These are phyloP conservation scores for Hypoxylon crocopeplum DNA, from an alignment of 495 filamentous ascomycete species.

Conservation along the genomic window DNA sequence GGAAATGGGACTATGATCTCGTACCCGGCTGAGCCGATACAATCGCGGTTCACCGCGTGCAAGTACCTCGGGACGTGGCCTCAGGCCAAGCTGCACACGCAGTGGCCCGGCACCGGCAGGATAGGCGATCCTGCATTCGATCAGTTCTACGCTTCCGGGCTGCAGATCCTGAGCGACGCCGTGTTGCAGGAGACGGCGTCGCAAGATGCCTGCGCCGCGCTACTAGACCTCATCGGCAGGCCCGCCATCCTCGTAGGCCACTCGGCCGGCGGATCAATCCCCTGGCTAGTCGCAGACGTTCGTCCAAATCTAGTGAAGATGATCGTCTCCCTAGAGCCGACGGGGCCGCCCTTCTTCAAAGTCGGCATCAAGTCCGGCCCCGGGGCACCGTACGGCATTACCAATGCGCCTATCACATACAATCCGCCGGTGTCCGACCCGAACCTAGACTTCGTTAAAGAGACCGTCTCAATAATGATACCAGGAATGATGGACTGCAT, in stretches of 20 bases:
- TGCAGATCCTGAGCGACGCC: conserved; percentile 48
- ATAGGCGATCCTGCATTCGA: conserved; percentile 61
- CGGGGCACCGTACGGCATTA: conserved; percentile 51
- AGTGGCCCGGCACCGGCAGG: conserved; percentile 60
- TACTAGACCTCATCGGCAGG: conserved; percentile 56
- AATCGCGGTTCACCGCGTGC: conserved; percentile 49
- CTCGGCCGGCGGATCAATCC: conserved; percentile 59
- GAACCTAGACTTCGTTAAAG: conserved; percentile 35
- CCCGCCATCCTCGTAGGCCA: conserved; percentile 58
- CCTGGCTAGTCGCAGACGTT: conserved; percentile 57
- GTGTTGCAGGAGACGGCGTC: conserved; percentile 50
- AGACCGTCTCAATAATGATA: conserved; percentile 29
- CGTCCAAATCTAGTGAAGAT: conserved; percentile 53
- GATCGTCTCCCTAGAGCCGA: conserved; percentile 61
- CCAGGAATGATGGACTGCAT: conserved; percentile 46
- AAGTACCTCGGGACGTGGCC: conserved; percentile 49
- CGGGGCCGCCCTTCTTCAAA: conserved; percentile 58
- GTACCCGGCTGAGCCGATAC: conserved; percentile 36
- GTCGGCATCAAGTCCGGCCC: conserved; percentile 34
- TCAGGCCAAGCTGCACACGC: conserved; percentile 55
- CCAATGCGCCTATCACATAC: conserved; percentile 59
- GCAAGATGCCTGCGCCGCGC: conserved; percentile 51
- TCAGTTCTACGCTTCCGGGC: conserved; percentile 53
- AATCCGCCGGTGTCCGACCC: conserved; percentile 45
- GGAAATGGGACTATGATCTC: conserved; percentile 24